Evolutionary conservation across 345 rosid species (phyloP), one percentile per base, ranked within the genome.

Genomic region (Barbarea vulgaris): DNA sequence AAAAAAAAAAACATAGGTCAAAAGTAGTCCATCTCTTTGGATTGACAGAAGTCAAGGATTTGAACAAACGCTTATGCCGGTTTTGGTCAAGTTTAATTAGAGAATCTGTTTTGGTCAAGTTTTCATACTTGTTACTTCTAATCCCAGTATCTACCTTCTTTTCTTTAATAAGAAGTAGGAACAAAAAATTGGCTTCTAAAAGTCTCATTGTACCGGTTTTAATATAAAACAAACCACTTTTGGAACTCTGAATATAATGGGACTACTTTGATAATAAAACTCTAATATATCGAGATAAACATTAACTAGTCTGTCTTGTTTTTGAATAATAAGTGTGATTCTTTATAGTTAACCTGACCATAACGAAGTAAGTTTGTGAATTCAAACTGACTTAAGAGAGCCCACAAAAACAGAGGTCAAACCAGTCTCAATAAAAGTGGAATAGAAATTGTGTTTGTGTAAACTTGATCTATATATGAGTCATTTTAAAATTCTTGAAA

Each of bases 41-140:
- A 70, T 77, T 77, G 76, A 77, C 46, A 62, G 28, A 77, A 77
- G 52, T 77, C 72, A 47, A 19, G 75, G 33, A 25, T 37, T 70
- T 70, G 56, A 77, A 70, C 67, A 64, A 55, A 55, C 9, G 15
- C 21, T 56, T 1, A 15, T n/a, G n/a, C n/a, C n/a, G n/a, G n/a
- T n/a, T n/a, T n/a, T n/a, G n/a, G n/a, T n/a, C n/a, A n/a, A n/a
- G n/a, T n/a, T n/a, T n/a, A n/a, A n/a, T n/a, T n/a, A n/a, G 55
- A 44, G 80, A 56, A 77, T 70, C 55, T 77, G 22, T 56, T 77
- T 48, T 64, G 47, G 76, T 77, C 80, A 77, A 56, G 48, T 15
- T 70, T 77, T 77, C 76, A 77, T 70, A 77, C 72, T 37, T 70
- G 76, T 55, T 76, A 61, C 58, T 61, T 61, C 31, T 48, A 66